Conservation (phyloP, 306 rosid species). For the Malus asiatica region DNA sequence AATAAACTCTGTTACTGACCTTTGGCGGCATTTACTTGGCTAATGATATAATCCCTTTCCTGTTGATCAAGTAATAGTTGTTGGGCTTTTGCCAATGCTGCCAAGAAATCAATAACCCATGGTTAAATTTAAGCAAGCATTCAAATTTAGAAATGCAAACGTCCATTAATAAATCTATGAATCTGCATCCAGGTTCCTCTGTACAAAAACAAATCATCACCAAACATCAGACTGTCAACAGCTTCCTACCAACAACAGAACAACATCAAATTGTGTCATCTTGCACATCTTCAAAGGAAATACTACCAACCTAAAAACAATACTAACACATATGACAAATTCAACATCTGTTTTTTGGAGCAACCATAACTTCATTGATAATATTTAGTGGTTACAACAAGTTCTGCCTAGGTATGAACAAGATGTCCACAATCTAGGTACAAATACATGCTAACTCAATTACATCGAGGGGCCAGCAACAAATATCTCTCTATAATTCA, state of each 20-base stretch:
- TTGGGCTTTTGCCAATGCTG: slow-evolving; percentile 97
- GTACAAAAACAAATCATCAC: not conserved
- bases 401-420: not conserved
- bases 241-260: not conserved
- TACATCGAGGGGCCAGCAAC: not conserved
- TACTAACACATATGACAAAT: not conserved
- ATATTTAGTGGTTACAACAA: not conserved
- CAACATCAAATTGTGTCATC: not conserved
- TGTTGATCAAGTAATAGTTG: slow-evolving; percentile 85
- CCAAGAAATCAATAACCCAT: slow-evolving; percentile 25
- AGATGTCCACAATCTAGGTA: not conserved
- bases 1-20: slow-evolving; percentile 39
- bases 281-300: not conserved
- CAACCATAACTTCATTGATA: not conserved
- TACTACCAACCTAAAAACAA: not conserved
- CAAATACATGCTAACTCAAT: not conserved
- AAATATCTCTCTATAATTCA: not conserved
- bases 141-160: slow-evolving; percentile 5
- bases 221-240: not conserved
- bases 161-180: not conserved
- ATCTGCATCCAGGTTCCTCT: not conserved
- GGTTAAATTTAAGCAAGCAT: slow-evolving; percentile 2
- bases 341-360: not conserved
- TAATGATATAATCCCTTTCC: slow-evolving; percentile 83
- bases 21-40: slow-evolving; percentile 88